Percentiles rank a stretch among this genome's conserved stretches.
phyloP scores from a whole-genome alignment of 2,329 filamentous ascomycete genomes.

The Nakataea oryzae region DNA sequence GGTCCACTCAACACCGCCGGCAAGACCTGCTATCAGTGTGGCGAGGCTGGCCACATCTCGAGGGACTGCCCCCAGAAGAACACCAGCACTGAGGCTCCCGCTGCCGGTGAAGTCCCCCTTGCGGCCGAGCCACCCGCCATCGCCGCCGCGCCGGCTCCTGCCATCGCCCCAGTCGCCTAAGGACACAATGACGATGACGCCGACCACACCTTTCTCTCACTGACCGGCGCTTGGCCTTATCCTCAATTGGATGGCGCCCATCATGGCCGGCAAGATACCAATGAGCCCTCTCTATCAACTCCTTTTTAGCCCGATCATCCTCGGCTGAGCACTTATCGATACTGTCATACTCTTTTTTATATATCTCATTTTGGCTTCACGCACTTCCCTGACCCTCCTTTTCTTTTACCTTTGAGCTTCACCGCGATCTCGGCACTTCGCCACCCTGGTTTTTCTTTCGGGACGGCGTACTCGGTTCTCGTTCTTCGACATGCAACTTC shows the following conservation, averaged over 20 bases:
- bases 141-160: conserved; percentile 23
- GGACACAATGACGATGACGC: neutral
- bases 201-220: neutral
- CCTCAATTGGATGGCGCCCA: neutral
- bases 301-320: neutral
- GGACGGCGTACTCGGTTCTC: conserved; percentile 17
- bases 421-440: neutral
- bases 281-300: too few species aligned
- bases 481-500: conserved; percentile 14
- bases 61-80: conserved; percentile 80
- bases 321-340: neutral
- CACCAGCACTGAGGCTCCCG: conserved; percentile 15
- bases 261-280: neutral
- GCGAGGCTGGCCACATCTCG: conserved; percentile 91
- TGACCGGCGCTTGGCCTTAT: neutral
- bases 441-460: conserved; percentile 5
- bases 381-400: neutral
- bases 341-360: neutral
- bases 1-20: conserved; percentile 90
- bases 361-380: neutral
- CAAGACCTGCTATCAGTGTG: conserved; percentile 98
- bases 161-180: conserved; percentile 29
- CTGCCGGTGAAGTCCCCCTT: conserved; percentile 33
- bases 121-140: conserved; percentile 29
- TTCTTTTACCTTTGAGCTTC: neutral